Conservation (phyloP, 768 basidiomycete genomes). For the Clitopilus hobsonii region DNA sequence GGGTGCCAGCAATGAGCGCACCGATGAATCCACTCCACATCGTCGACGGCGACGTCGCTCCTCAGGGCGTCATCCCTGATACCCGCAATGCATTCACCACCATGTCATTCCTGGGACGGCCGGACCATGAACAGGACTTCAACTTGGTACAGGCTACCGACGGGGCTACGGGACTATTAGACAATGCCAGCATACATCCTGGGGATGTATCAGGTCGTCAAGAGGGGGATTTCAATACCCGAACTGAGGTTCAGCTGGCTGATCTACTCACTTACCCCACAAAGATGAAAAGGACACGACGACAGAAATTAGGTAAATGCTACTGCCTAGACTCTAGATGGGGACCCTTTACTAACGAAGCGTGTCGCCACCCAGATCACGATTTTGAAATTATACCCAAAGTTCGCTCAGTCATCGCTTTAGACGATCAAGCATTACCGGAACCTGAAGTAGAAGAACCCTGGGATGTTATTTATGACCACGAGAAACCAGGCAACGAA, state of each 20-base stretch:
- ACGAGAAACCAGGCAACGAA: constrained; percentile 24
- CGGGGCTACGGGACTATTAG: background rate
- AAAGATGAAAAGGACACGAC: constrained; percentile 24
- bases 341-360: background rate
- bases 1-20: background rate
- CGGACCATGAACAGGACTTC: background rate
- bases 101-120: background rate
- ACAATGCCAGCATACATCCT: background rate
- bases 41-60: background rate
- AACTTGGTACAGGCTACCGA: background rate
- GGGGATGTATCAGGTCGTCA: constrained; percentile 17
- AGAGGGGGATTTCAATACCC: constrained; percentile 10
- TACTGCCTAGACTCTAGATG: constrained; percentile 6
- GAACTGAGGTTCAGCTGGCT: constrained; percentile 10
- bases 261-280: constrained; percentile 21
- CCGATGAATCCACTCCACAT: background rate
- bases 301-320: constrained; percentile 36
- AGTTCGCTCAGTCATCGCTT: constrained; percentile 49
- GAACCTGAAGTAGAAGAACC: constrained; percentile 47
- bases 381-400: constrained; percentile 57
- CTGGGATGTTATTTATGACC: constrained; percentile 52
- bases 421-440: constrained; percentile 41
- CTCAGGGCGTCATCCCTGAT: background rate
- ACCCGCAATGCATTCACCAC: background rate
- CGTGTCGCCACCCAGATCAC: constrained; percentile 26